These are phyloP conservation scores for Ceratobasidium sp. DNA, from an alignment of 1,284 basidiomycete genomes.

Conservation along the genomic window DNA sequence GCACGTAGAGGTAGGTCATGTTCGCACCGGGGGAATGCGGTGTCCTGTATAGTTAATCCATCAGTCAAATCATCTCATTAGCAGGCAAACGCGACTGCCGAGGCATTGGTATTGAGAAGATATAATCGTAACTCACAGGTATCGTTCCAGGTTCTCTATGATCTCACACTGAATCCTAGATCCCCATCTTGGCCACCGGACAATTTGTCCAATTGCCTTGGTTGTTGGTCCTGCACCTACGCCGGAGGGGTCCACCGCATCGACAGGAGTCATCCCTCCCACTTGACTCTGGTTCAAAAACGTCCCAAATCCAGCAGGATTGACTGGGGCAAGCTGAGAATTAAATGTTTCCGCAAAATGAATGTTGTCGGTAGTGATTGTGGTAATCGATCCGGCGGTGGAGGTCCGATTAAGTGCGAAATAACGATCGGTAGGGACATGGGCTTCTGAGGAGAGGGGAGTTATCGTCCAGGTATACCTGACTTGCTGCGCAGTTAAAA, in stretches of 20 bases:
- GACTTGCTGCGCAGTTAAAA: conserved; percentile 19
- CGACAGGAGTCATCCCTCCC: conserved; percentile 1
- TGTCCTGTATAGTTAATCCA: neutral
- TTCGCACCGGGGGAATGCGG: conserved; percentile 29
- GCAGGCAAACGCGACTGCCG: neutral
- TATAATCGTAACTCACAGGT: conserved; percentile 24
- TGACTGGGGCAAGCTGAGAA: conserved; percentile 15
- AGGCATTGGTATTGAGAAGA: no score
- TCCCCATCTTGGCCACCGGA: conserved; percentile 38
- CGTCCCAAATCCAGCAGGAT: conserved; percentile 37
- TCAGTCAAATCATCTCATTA: neutral
- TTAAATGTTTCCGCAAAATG: conserved; percentile 37
- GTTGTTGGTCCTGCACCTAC: conserved; percentile 19
- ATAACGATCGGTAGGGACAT: conserved; percentile 37
- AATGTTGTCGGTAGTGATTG: conserved; percentile 10
- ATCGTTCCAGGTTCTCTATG: conserved; percentile 36
- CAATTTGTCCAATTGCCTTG: conserved; percentile 28
- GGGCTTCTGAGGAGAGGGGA: conserved; percentile 18
- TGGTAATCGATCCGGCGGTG: neutral
- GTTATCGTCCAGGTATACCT: conserved; percentile 41
- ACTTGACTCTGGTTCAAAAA: conserved; percentile 34
- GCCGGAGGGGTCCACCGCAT: neutral
- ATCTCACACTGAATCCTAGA: conserved; percentile 31
- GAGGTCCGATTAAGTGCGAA: conserved; percentile 22
- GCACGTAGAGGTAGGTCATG: conserved; percentile 39